Evolutionary conservation across 345 rosid species (phyloP), one percentile per base, ranked within the genome.

Genomic region (Microthlaspi erraticum): DNA sequence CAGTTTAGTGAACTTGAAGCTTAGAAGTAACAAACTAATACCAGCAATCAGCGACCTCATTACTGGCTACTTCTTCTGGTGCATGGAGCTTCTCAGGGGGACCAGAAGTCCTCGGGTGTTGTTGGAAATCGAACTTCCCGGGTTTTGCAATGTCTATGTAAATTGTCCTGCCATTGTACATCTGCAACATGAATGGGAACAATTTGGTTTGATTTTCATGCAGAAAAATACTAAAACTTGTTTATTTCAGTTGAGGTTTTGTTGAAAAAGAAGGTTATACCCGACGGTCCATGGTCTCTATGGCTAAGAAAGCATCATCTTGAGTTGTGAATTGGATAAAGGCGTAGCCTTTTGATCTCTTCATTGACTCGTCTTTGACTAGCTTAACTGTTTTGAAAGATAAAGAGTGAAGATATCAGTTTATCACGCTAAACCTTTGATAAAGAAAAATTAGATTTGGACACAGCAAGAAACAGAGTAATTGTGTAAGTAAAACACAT

Each of bases 201-300:
- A 67, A 5, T 61, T 26, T 32, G 16, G 52, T 57, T 57, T 36
- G 1, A 38, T 17, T 8, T 1, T 6, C 5, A 41, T 4, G 41
- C 45, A 44, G 13, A 20, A 14, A 60, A 33, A 63, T 20, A n/a
- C 19, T 16, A 37, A n/a, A 61, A 37, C 51, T 56, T 10, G 36
- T 36, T 17, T 10, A 53, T 43, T 44, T 10, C 2, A 39, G 23
- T 37, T 1, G 49, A 68, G 58, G 10, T 49, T 10, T 20, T 46
- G 51, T 3, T 14, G 19, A 3, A 14, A 14, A 55, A 36, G 42
- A 73, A 59, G 78, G 18, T 37, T n/a, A 8, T 73, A 90, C 97
- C 92, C 79, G 73, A 44, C 74, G 81, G 77, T 93, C 97, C 98
- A 93, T 88, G 12, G 80, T 88, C 77, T 88, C 97, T 68, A 90